These are phyloP conservation scores for Trichoderma pleuroti DNA, from an alignment of 2,329 filamentous ascomycete species.

Conservation along the genomic window DNA sequence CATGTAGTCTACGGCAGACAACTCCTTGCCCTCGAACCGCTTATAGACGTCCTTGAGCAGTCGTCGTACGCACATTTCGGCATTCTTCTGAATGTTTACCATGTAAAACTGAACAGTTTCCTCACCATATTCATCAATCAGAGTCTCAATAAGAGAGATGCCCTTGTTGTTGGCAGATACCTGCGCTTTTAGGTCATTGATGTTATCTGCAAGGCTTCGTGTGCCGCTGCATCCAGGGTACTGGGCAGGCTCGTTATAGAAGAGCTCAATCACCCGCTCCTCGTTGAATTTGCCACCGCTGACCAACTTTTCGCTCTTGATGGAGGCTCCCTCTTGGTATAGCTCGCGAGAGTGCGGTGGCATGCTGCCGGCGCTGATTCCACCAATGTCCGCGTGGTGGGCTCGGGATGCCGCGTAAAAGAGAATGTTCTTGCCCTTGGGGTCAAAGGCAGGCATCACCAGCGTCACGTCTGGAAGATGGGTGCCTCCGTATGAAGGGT, in stretches of 20 bases:
- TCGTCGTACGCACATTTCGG: slow-evolving; percentile 69
- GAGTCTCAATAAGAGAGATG: slow-evolving; percentile 70
- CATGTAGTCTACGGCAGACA: slow-evolving; percentile 75
- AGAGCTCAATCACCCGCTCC: slow-evolving; percentile 66
- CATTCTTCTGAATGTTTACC: slow-evolving; percentile 75
- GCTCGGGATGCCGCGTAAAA: slow-evolving; percentile 80
- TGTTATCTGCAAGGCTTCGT: slow-evolving; percentile 72
- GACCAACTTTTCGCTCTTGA: slow-evolving; percentile 66
- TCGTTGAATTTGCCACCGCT: slow-evolving; percentile 76
- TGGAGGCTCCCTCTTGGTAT: slow-evolving; percentile 61
- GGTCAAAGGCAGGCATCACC: slow-evolving; percentile 72
- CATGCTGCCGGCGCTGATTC: slow-evolving; percentile 78
- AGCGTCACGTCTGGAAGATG: slow-evolving; percentile 81
- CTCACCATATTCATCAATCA: slow-evolving; percentile 76
- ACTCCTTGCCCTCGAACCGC: slow-evolving; percentile 65
- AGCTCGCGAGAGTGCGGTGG: slow-evolving; percentile 66
- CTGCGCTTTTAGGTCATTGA: slow-evolving; percentile 80
- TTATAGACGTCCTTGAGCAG: slow-evolving; percentile 68
- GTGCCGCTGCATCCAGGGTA: slow-evolving; percentile 76
- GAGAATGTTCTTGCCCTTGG: slow-evolving; percentile 62
- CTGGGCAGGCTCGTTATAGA: slow-evolving; percentile 70
- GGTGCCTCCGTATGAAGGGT: slow-evolving; percentile 78
- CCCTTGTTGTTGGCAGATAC: slow-evolving; percentile 83
- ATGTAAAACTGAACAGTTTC: slow-evolving; percentile 81
- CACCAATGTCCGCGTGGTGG: slow-evolving; percentile 82